A percentile compares a stretch with the other conserved stretches of the same genome.
Conservation (phyloP, 2,329 filamentous ascomycete species). For the Ilyonectria mors-panacis region DNA sequence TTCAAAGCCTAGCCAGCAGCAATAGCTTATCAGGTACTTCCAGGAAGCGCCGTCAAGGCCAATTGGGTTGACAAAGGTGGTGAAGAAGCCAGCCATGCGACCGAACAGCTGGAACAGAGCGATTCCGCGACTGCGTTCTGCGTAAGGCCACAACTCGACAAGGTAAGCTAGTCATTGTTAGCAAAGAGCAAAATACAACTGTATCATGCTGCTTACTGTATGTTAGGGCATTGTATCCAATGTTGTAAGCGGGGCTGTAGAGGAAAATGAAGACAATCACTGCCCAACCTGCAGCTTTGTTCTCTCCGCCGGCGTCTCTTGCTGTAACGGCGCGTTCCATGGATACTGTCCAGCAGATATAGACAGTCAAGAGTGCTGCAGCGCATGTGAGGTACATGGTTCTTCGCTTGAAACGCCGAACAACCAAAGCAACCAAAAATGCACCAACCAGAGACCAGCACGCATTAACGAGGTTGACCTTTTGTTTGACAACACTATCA, state of each 20-base stretch:
- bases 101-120: slow-evolving; percentile 65
- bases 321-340: slow-evolving; percentile 56
- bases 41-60: slow-evolving; percentile 36
- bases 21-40: slow-evolving; percentile 42
- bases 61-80: slow-evolving; percentile 44
- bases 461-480: slow-evolving; percentile 2
- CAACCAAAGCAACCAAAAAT: neutral
- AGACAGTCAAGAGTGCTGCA: slow-evolving; percentile 63
- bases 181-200: neutral
- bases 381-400: slow-evolving; percentile 56
- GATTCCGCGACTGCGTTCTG: slow-evolving; percentile 67
- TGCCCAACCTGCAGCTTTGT: slow-evolving; percentile 54
- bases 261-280: slow-evolving; percentile 66
- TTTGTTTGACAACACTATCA: slow-evolving; percentile 4
- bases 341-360: slow-evolving; percentile 68
- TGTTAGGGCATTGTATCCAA: slow-evolving; percentile 72
- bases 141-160: slow-evolving; percentile 71
- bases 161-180: slow-evolving; percentile 58
- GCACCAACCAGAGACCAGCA: slow-evolving; percentile 6
- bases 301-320: slow-evolving; percentile 43
- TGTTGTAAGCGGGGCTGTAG: slow-evolving; percentile 9
- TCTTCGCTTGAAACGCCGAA: slow-evolving; percentile 10
- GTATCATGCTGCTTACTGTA: slow-evolving; percentile 59
- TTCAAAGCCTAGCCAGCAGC: slow-evolving; percentile 48
- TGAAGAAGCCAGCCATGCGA: slow-evolving; percentile 38